Conservation (phyloP, 2,329 filamentous ascomycete species). For the Botrytis cinerea region DNA sequence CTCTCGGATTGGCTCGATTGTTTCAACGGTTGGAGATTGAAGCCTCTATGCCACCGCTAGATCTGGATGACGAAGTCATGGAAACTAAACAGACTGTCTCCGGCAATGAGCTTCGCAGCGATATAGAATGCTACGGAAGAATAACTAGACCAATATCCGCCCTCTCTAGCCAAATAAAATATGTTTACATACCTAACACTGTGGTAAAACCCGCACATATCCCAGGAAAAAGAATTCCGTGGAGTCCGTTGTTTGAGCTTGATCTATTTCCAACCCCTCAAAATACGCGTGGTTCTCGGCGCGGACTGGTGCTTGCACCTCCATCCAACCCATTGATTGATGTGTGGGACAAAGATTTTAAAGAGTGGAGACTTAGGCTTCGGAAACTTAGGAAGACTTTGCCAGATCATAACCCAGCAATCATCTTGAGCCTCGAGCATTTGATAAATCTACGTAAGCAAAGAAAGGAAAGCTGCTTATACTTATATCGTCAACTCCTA, state of each 20-base stretch:
- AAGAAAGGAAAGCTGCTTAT: fast-evolving
- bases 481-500: neutral
- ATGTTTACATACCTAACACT: neutral
- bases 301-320: neutral
- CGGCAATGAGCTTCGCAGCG: neutral
- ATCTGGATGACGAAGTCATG: neutral
- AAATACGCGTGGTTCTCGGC: fast-evolving
- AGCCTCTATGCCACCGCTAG: neutral
- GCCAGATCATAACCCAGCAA: neutral
- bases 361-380: neutral
- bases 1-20: conserved; percentile 3
- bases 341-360: fast-evolving
- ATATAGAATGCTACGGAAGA: neutral
- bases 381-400: neutral
- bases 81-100: neutral
- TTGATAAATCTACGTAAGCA: neutral
- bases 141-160: neutral
- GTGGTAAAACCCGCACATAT: too few species aligned
- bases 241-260: conserved; percentile 13
- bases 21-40: conserved; percentile 3
- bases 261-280: neutral
- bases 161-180: neutral
- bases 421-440: neutral
- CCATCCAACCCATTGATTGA: too few species aligned
- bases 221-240: neutral